Evolutionary conservation across 1,139 yeast genomes (phyloP).

Genomic region (Taphrina communis): DNA sequence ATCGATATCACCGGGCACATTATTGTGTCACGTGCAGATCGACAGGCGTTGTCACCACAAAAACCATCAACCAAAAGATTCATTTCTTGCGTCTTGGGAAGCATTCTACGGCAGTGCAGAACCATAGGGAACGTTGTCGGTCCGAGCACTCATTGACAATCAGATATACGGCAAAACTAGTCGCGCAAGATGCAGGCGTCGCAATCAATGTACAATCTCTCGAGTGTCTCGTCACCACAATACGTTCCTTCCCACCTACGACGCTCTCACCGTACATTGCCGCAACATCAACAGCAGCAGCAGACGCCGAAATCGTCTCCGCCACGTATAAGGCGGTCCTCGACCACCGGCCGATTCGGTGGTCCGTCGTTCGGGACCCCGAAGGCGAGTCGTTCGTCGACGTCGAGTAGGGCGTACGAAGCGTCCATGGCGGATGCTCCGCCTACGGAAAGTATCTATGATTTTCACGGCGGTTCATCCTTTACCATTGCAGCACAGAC

Average conservation of each 20-base stretch:
- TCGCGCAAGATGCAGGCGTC: slow-evolving; percentile 31
- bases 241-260: slow-evolving; percentile 39
- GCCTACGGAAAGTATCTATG: slow-evolving; percentile 44
- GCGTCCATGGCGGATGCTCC: slow-evolving; percentile 43
- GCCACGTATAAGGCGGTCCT: slow-evolving; percentile 27
- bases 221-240: slow-evolving; percentile 29
- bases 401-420: slow-evolving; percentile 9
- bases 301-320: slow-evolving; percentile 26
- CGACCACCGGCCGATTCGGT: slow-evolving; percentile 41
- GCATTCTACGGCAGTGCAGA: neutral
- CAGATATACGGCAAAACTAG: neutral
- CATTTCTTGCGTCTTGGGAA: neutral
- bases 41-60: slow-evolving; percentile 3
- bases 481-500: neutral
- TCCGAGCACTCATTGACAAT: too few relatives aligned
- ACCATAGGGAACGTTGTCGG: too few relatives aligned
- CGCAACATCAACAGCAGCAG: too few relatives aligned
- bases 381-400: slow-evolving; percentile 33
- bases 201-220: slow-evolving; percentile 37
- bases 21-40: neutral
- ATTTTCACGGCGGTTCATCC: slow-evolving; percentile 39
- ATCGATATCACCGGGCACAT: too few relatives aligned
- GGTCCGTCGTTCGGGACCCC: slow-evolving; percentile 45
- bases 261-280: slow-evolving; percentile 24
- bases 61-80: neutral